Conservation (phyloP, 768 basidiomycete species). For the Pilatotrama ljubarskyi region DNA sequence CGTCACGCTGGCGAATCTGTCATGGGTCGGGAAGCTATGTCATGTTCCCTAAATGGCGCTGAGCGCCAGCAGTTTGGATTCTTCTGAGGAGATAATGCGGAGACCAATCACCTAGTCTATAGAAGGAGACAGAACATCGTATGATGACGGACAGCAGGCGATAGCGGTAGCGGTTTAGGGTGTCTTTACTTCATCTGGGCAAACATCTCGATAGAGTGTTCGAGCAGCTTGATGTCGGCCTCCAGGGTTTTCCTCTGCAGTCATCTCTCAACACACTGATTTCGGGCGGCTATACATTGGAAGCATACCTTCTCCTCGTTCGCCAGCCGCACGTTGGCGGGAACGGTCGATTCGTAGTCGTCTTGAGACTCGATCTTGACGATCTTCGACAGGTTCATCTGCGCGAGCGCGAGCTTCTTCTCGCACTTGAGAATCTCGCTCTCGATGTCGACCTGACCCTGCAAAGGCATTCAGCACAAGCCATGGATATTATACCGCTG, state of each 20-base stretch:
- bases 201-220: constrained; percentile 76
- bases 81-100: too few species aligned
- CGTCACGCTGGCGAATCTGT: too few species aligned
- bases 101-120: too few species aligned
- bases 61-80: too few species aligned
- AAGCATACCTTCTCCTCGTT: constrained; percentile 81
- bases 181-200: constrained; percentile 56
- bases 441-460: constrained; percentile 91
- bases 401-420: constrained; percentile 81
- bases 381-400: constrained; percentile 74
- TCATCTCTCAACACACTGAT: neutral
- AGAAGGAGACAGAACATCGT: too few species aligned
- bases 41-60: too few species aligned
- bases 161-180: too few species aligned
- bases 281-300: neutral
- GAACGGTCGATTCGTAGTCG: constrained; percentile 80
- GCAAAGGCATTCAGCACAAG: neutral
- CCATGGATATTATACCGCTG: too few species aligned
- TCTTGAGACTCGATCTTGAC: constrained; percentile 67
- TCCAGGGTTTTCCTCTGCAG: constrained; percentile 71
- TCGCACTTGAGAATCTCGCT: constrained; percentile 86
- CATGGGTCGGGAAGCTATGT: too few species aligned
- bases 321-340: constrained; percentile 66
- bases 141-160: too few species aligned
- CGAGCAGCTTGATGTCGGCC: constrained; percentile 74